Percentiles rank a stretch among this genome's conserved stretches.
These are phyloP conservation scores for Penicillium argentinense DNA, from an alignment of 495 filamentous ascomycete species.

Conservation along the genomic window DNA sequence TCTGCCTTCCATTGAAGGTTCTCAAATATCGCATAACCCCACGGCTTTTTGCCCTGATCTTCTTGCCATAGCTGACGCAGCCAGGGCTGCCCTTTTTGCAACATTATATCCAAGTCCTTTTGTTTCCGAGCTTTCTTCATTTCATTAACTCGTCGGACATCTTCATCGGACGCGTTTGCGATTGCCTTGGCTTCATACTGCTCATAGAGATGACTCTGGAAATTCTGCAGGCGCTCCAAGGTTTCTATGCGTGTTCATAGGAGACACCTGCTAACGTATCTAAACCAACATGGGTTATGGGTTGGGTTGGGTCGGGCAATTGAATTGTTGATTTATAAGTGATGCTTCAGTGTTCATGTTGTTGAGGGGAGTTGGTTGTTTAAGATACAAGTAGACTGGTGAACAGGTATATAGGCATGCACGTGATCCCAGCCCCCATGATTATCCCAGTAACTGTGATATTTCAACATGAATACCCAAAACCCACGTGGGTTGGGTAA, in stretches of 20 bases:
- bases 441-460: too few relatives aligned
- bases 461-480: too few relatives aligned
- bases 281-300: too few relatives aligned
- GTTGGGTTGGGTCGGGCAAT: too few relatives aligned
- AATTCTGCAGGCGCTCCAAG: background rate
- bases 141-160: background rate
- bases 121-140: background rate
- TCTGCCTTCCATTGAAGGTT: constrained; percentile 1
- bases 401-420: too few relatives aligned
- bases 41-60: background rate
- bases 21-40: constrained; percentile 2
- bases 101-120: background rate
- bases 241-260: background rate
- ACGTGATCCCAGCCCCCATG: too few relatives aligned
- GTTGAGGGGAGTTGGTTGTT: too few relatives aligned
- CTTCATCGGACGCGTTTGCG: background rate
- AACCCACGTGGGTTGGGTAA: too few relatives aligned
- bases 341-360: too few relatives aligned
- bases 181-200: constrained; percentile 1
- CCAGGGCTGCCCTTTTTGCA: constrained; percentile 1
- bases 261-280: background rate
- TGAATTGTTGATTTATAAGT: too few relatives aligned
- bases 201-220: background rate
- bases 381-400: too few relatives aligned
- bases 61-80: constrained; percentile 3